A percentile compares a stretch with the other conserved stretches of the same genome.
Conservation (phyloP, 352 stramenopile species). For the Globisporangium splendens region DNA sequence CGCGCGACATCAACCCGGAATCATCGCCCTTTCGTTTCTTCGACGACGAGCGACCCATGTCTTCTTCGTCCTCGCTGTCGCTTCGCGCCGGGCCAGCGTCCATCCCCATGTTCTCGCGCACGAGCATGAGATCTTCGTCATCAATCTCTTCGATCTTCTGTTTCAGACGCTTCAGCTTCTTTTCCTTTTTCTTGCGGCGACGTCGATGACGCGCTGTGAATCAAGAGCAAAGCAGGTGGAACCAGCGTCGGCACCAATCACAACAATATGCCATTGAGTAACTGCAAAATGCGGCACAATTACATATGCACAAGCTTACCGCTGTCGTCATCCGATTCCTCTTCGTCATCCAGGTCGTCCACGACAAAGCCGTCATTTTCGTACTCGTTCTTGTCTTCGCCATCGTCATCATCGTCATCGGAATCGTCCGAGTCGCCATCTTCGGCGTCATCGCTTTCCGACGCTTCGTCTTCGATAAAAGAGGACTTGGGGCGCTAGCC, state of each 20-base stretch:
- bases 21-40: constrained; percentile 73
- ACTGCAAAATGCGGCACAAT: too few relatives aligned
- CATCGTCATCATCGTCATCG: constrained; percentile 81
- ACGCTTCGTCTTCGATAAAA: constrained; percentile 89
- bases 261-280: constrained; percentile 5
- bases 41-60: constrained; percentile 60
- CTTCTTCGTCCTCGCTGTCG: constrained; percentile 77
- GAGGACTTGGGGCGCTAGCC: constrained; percentile 68
- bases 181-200: constrained; percentile 82
- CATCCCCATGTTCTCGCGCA: constrained; percentile 89
- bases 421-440: constrained; percentile 58
- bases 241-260: constrained; percentile 2
- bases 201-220: constrained; percentile 53
- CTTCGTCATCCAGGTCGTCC: constrained; percentile 74
- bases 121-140: constrained; percentile 84
- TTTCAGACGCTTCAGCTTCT: constrained; percentile 84
- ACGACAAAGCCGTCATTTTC: constrained; percentile 89
- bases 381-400: constrained; percentile 86
- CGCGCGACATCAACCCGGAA: constrained; percentile 81
- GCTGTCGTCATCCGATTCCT: constrained; percentile 65
- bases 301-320: constrained; percentile 27
- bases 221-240: neutral
- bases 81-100: constrained; percentile 64
- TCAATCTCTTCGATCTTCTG: constrained; percentile 88
- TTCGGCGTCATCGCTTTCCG: constrained; percentile 78